Percentiles rank a stretch among this genome's conserved stretches.
These are phyloP conservation scores for Vitis cinerea DNA, from an alignment of 164 flowering plant genomes.

Conservation along the genomic window DNA sequence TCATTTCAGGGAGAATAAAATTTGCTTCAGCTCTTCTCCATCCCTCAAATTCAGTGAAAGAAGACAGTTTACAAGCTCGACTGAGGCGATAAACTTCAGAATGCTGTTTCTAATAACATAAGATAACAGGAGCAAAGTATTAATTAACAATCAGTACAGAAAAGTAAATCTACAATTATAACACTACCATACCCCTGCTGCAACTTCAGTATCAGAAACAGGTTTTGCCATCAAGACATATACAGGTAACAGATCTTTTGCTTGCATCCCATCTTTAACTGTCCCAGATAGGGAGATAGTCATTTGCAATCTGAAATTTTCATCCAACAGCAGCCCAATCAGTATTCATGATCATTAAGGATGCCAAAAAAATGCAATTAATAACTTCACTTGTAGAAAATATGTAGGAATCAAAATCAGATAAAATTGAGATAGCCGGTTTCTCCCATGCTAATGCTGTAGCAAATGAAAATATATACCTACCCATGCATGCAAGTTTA, in stretches of 20 bases:
- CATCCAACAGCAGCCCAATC: not conserved
- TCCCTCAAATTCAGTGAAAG: slow-evolving; percentile 11
- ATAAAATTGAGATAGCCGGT: not conserved
- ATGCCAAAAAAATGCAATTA: not conserved
- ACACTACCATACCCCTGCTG: slow-evolving; percentile 8
- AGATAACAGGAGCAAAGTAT: not conserved
- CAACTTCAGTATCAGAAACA: slow-evolving; percentile 7
- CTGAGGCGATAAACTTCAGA: slow-evolving; percentile 43
- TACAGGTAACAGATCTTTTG: slow-evolving; percentile 9
- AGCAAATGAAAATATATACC: not conserved
- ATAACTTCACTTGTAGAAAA: not conserved
- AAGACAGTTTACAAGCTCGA: slow-evolving; percentile 9
- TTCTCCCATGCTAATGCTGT: not conserved
- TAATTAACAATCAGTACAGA: not conserved
- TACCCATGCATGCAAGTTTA: not conserved
- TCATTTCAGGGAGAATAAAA: slow-evolving; percentile 28
- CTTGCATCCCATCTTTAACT: slow-evolving; percentile 6
- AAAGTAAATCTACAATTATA: not conserved
- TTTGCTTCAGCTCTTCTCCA: slow-evolving; percentile 16
- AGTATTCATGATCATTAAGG: not conserved
- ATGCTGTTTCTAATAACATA: slow-evolving; percentile 25
- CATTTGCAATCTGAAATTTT: slow-evolving; percentile 13
- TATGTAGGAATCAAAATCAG: not conserved
- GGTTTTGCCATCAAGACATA: slow-evolving; percentile 19
- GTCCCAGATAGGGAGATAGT: slow-evolving; percentile 11